Percentiles rank a stretch among this genome's conserved stretches.
Conservation (phyloP, 108 stramenopile species). For the Nannochloropsis granulata region DNA sequence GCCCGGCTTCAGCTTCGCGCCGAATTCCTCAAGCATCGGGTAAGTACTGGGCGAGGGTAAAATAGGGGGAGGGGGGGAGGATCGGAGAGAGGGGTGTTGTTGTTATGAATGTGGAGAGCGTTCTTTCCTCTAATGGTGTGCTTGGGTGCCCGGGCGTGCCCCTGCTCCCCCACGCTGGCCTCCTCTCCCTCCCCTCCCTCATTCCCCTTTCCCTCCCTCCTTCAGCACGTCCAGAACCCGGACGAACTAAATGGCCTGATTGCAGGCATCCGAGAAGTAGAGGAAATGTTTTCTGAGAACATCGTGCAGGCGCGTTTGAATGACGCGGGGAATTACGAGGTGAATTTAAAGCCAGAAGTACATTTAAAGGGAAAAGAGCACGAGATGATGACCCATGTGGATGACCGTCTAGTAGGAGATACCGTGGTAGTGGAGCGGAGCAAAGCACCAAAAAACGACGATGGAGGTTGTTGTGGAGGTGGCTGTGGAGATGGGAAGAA, state of each 20-base stretch:
- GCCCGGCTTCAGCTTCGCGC: constrained; percentile 5
- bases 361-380: background rate
- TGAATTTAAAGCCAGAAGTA: background rate
- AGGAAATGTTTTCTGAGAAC: constrained; percentile 9
- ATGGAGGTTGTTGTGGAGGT: no score
- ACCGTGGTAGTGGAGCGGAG: background rate
- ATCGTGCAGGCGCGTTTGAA: constrained; percentile 10
- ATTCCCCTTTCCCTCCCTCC: background rate
- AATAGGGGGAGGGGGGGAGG: background rate
- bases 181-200: background rate
- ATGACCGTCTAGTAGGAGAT: background rate
- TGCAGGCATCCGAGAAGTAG: constrained; percentile 8
- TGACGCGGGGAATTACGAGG: constrained; percentile 8
- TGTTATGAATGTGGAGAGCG: no score
- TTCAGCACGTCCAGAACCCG: background rate
- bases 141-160: no score
- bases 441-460: background rate
- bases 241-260: background rate
- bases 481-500: no score
- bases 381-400: background rate
- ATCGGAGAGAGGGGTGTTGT: background rate
- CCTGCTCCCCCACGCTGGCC: background rate
- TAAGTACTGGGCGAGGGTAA: background rate
- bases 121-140: no score
- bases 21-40: constrained; percentile 16